Conservation (phyloP, 441 rosid genomes). For the Hura crepitans region DNA sequence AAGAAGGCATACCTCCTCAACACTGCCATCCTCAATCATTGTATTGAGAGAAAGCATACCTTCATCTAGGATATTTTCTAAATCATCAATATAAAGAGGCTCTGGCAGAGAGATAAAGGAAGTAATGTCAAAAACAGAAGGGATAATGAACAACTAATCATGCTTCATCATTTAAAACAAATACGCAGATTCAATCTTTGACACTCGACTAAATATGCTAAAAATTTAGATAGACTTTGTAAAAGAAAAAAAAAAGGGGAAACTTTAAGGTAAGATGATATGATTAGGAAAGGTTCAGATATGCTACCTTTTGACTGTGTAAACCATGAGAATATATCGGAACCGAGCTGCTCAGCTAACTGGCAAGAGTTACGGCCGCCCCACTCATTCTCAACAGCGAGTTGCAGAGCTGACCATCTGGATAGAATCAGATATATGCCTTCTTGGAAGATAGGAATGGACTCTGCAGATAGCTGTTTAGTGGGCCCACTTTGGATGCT, state of each 20-base stretch:
- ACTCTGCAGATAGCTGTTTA: constrained; percentile 39
- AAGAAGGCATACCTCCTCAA: constrained; percentile 52
- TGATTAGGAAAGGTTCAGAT: not conserved
- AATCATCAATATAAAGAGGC: constrained; percentile 63
- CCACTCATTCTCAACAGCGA: constrained; percentile 87
- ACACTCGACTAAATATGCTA: too few species aligned
- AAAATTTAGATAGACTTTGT: too few species aligned
- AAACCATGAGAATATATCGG: constrained; percentile 51
- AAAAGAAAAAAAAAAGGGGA: too few species aligned
- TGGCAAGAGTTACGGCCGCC: constrained; percentile 64
- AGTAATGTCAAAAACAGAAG: not conserved
- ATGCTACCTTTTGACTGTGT: constrained; percentile 42
- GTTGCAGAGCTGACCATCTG: constrained; percentile 74
- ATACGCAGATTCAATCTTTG: not conserved
- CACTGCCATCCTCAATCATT: constrained; percentile 71
- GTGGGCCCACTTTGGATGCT: not conserved
- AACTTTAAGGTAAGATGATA: not conserved
- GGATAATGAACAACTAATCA: not conserved
- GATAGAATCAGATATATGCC: constrained; percentile 56
- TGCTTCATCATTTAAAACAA: too few species aligned
- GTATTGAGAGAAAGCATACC: constrained; percentile 60
- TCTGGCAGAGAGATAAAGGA: constrained; percentile 29
- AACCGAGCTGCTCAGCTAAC: constrained; percentile 47
- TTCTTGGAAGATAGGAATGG: constrained; percentile 43
- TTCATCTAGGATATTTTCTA: constrained; percentile 57